phyloP scores from a whole-genome alignment of 1,139 yeast species.

The Pichia sp. region DNA sequence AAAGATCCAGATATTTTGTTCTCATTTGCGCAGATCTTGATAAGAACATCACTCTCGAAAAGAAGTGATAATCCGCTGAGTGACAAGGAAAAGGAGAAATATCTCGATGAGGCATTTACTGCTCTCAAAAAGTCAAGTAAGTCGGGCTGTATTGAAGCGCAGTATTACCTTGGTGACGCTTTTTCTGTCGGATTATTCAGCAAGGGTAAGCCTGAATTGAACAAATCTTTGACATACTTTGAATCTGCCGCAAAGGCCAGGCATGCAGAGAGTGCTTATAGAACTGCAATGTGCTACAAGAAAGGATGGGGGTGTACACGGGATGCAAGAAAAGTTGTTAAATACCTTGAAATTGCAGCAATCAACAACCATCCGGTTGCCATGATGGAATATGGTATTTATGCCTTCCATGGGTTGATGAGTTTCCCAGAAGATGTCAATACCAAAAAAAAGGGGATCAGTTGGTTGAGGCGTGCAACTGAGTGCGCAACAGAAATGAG shows the following conservation, averaged over 20 bases:
- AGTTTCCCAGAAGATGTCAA: slow-evolving; percentile 66
- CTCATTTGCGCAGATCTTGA: slow-evolving; percentile 69
- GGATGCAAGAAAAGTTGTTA: slow-evolving; percentile 82
- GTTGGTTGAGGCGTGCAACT: slow-evolving; percentile 87
- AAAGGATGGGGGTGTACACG: slow-evolving; percentile 91
- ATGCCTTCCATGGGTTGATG: slow-evolving; percentile 79
- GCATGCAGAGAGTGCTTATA: slow-evolving; percentile 84
- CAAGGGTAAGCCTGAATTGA: slow-evolving; percentile 68
- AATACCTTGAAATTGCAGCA: slow-evolving; percentile 83
- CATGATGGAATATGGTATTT: slow-evolving; percentile 85
- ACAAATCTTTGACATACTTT: slow-evolving; percentile 71
- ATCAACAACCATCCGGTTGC: slow-evolving; percentile 92
- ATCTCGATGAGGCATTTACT: slow-evolving; percentile 70
- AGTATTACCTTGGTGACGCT: slow-evolving; percentile 84
- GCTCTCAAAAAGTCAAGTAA: slow-evolving; percentile 72
- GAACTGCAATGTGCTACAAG: slow-evolving; percentile 87
- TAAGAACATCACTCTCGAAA: slow-evolving; percentile 22
- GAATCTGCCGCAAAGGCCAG: slow-evolving; percentile 91
- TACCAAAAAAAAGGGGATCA: slow-evolving; percentile 81
- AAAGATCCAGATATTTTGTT: slow-evolving; percentile 82
- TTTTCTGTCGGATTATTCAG: slow-evolving; percentile 73
- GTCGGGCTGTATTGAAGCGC: slow-evolving; percentile 85
- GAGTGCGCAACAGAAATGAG: slow-evolving; percentile 80
- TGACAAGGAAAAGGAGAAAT: slow-evolving; percentile 39
- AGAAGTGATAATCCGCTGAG: slow-evolving; percentile 20